These are phyloP conservation scores for Diaporthe humulicola DNA, from an alignment of 2,329 filamentous ascomycete species.

Conservation along the genomic window DNA sequence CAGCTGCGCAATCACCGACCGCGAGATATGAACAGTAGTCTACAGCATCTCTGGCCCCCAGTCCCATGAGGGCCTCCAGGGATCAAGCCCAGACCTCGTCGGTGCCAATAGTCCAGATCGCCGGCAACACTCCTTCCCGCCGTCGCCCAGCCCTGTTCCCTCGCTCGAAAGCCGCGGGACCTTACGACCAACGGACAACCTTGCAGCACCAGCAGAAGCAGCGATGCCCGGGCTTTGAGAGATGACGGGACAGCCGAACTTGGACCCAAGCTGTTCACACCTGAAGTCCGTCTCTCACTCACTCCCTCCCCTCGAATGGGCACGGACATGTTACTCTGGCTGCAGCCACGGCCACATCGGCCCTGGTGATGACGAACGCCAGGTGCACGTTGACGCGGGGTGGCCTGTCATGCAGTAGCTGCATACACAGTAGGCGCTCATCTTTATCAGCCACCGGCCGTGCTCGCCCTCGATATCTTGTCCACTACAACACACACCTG, in stretches of 20 bases:
- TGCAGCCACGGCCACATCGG: constrained; percentile 8
- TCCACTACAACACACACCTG: background rate
- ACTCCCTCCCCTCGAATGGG: background rate
- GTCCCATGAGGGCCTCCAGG: background rate
- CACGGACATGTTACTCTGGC: constrained; percentile 12
- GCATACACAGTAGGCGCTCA: background rate
- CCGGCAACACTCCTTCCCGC: constrained; percentile 22
- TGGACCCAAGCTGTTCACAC: too few species aligned
- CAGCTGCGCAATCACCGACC: background rate
- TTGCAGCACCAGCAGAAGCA: background rate
- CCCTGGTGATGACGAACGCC: background rate
- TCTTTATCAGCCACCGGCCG: constrained; percentile 16
- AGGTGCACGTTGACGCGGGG: constrained; percentile 16
- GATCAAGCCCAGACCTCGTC: background rate
- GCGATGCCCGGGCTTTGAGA: background rate
- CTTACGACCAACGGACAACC: background rate
- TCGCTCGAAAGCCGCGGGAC: background rate
- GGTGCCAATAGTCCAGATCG: constrained; percentile 6
- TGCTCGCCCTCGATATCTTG: background rate
- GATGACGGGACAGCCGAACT: background rate
- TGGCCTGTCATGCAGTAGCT: constrained; percentile 1
- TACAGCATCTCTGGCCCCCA: background rate
- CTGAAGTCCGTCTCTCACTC: too few species aligned
- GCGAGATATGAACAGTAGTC: background rate
- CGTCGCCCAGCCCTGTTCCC: background rate